A percentile compares a stretch with the other conserved stretches of the same genome.
Evolutionary conservation across 2,329 filamentous ascomycete genomes (phyloP).

Genomic region (Dothiorella sarmentorum): DNA sequence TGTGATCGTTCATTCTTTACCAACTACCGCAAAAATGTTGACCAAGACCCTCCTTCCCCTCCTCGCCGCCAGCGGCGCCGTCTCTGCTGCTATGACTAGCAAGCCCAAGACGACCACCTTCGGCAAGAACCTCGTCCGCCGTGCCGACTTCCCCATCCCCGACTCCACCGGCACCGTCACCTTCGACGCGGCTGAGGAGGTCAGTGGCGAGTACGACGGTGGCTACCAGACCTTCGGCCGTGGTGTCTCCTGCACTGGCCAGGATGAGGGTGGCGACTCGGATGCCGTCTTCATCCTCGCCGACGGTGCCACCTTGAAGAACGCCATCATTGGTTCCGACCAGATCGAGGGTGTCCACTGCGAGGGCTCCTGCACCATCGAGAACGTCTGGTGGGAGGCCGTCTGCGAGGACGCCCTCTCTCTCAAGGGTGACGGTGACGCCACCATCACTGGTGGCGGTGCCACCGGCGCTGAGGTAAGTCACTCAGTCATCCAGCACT

Average conservation of each 20-base stretch:
- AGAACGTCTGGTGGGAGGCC: slow-evolving; percentile 45
- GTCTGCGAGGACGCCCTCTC: slow-evolving; percentile 42
- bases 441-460: slow-evolving; percentile 41
- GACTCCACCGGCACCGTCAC: slow-evolving; percentile 15
- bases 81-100: slow-evolving; percentile 9
- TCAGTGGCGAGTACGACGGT: slow-evolving; percentile 16
- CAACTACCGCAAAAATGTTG: slow-evolving; percentile 11
- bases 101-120: neutral
- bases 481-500: no score
- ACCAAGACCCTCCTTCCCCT: slow-evolving; percentile 16
- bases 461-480: slow-evolving; percentile 33
- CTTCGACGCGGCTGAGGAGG: slow-evolving; percentile 17
- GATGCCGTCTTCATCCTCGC: slow-evolving; percentile 54
- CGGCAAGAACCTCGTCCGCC: slow-evolving; percentile 15
- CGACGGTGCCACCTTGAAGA: slow-evolving; percentile 51
- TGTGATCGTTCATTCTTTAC: slow-evolving; percentile 15
- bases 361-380: slow-evolving; percentile 47
- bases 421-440: slow-evolving; percentile 37
- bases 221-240: slow-evolving; percentile 18
- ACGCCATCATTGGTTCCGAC: slow-evolving; percentile 54
- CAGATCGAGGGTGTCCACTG: slow-evolving; percentile 54
- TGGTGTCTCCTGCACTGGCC: slow-evolving; percentile 28
- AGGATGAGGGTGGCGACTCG: slow-evolving; percentile 43
- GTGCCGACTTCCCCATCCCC: slow-evolving; percentile 19
- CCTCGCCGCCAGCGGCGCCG: slow-evolving; percentile 6